A percentile compares a stretch with the other conserved stretches of the same genome.
phyloP scores from a whole-genome alignment of 2,329 filamentous ascomycete genomes.

The Penicillium vulpinum region DNA sequence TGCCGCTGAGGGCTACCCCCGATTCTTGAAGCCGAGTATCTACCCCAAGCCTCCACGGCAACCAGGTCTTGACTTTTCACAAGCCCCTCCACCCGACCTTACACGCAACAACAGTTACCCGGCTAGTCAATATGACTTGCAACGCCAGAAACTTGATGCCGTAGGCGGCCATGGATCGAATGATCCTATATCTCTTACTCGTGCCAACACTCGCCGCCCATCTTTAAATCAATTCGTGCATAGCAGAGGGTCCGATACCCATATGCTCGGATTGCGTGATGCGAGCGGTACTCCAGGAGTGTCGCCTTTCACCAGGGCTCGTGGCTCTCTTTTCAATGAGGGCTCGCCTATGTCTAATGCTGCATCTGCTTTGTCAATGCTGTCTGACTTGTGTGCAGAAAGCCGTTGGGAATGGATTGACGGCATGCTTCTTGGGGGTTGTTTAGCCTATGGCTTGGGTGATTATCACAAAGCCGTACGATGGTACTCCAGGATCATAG shows the following conservation, averaged over 20 bases:
- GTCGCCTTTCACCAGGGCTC: conserved; percentile 35
- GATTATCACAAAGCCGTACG: conserved; percentile 69
- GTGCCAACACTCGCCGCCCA: conserved; percentile 24
- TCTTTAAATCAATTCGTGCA: conserved; percentile 28
- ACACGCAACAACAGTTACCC: conserved; percentile 39
- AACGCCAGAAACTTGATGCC: conserved; percentile 21
- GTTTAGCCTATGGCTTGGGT: conserved; percentile 85
- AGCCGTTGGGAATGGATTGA: conserved; percentile 88
- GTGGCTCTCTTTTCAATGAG: conserved; percentile 34
- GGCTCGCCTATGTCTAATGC: conserved; percentile 58
- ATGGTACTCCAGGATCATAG: conserved; percentile 58
- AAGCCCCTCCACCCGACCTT: conserved; percentile 27
- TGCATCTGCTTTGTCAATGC: conserved; percentile 66
- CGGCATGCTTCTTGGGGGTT: conserved; percentile 87
- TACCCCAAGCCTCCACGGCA: conserved; percentile 63
- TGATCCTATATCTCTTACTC: conserved; percentile 18
- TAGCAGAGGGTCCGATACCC: conserved; percentile 28
- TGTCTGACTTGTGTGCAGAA: conserved; percentile 74
- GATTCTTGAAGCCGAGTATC: conserved; percentile 55
- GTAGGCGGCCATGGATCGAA: conserved; percentile 13
- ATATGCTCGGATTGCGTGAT: conserved; percentile 34
- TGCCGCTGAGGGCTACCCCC: conserved; percentile 42
- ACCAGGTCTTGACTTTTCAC: conserved; percentile 53
- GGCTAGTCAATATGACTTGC: conserved; percentile 37
- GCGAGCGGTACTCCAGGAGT: conserved; percentile 34